Base-by-base conservation (phyloP, 805 yeast species). In the Tetrapisispora arboricola region DNA sequence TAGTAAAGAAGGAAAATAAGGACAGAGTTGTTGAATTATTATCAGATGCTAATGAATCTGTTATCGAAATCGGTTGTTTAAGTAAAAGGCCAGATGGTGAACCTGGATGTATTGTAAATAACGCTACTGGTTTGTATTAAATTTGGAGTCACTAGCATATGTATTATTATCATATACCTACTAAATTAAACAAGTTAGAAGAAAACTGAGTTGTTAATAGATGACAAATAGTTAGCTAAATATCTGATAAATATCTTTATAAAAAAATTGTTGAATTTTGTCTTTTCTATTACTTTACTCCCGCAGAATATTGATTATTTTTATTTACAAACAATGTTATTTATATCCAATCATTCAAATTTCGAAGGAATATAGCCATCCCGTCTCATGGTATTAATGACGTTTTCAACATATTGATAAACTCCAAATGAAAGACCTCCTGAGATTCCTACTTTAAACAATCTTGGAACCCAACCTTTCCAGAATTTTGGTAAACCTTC, bases 1-100 rank as follows among this genome's bases (percentile, higher is more conserved):
- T 90, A 53, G 96, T 85, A 22, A 79, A 76, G 60, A 63, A 68
- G 38, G 79, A 72, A 47, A 76, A 84, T 39, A 95, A 75, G 18
- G 75, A 68, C 1, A 66, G 67, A 48, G 80, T 78, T 17, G 66
- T 68, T 33, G 57, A 64, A 38, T 64, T 74, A 46, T 70, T 90
- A 44, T 64, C 68, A 49, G 67, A 68, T 40, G 80, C 77, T 31
- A 84, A 87, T 32, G 96, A 92, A 67, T 73, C 67, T 6, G 92
- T 87, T 3, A 80, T 76, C 59, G 66, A 64, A 41, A 80, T 84
- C 54, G 94, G 94, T 55, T 60, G 67, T 47, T 64, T 84, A 41
- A 70, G 64, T 13, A 63, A 62, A 46, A 75, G 72, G 49, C 60
- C 66, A 44, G 69, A 62, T 28, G 70, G 60, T 20, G 73, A 69